Evolutionary conservation across 148 eudicot genomes (phyloP).

Genomic region (Rhododendron griersonianum): DNA sequence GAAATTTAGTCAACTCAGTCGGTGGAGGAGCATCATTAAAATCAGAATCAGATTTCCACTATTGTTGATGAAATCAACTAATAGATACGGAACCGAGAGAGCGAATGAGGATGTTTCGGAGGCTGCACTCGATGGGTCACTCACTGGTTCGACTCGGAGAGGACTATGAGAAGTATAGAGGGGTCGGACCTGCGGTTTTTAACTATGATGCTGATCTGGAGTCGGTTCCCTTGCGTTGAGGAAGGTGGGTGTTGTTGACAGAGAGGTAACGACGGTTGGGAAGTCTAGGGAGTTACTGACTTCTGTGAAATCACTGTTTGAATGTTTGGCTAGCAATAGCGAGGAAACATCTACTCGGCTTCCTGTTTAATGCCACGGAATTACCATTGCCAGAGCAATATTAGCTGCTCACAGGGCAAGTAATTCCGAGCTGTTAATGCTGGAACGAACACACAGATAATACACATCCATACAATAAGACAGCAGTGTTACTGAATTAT

Average conservation of each 20-base stretch:
- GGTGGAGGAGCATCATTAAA: neutral
- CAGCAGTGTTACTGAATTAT: neutral
- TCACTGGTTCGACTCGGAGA: slow-evolving; percentile 22
- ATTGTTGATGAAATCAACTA: neutral
- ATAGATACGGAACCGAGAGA: slow-evolving; percentile 7
- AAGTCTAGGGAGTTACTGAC: too few species aligned
- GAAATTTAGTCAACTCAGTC: neutral
- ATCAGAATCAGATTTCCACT: neutral
- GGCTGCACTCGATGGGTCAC: slow-evolving; percentile 43
- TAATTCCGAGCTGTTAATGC: neutral
- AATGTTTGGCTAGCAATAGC: neutral
- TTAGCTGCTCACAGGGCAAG: neutral
- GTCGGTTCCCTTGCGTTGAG: neutral
- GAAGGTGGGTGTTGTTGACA: neutral
- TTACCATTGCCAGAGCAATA: neutral
- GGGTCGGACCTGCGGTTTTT: neutral
- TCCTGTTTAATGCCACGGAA: neutral
- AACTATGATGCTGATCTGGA: neutral
- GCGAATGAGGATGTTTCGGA: neutral
- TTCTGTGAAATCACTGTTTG: neutral
- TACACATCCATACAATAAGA: neutral
- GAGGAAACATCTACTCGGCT: neutral
- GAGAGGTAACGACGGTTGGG: too few species aligned
- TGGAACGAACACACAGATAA: neutral
- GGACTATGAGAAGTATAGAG: slow-evolving; percentile 16